Evolutionary conservation across 176 grass and related monocot genomes (phyloP), one percentile per base, ranked within the genome.

Genomic region (Bonia amplexicaulis): DNA sequence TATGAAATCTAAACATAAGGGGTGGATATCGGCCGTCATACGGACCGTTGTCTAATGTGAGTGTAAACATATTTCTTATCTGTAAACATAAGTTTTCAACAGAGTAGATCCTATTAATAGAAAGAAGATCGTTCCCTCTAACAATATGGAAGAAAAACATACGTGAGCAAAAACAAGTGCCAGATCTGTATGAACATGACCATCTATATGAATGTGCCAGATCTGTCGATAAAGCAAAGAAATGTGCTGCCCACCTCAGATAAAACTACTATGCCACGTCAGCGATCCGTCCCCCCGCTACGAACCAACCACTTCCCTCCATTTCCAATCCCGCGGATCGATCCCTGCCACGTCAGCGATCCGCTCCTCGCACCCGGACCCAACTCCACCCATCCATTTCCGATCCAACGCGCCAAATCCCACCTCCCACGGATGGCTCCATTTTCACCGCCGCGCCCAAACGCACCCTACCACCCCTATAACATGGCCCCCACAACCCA

Each of bases 371-470:
- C 47, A 14, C 1, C 16, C 33, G 0, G 0, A 15, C 45, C 12
- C 3, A 76, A 19, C 8, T 9, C 2, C 14, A 19, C 12, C 39
- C 82, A 0, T 51, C 76, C 69, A 81, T 60, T 23, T 17, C 0
- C 7, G 10, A 89, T 84, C 87, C 51, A 41, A 80, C 73, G 73
- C 7, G 3, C 66, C 20, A 22, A 12, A 23, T 1, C 49, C 60
- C 27, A 29, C 75, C 47, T 49, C 75, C 46, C 76, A 5, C 85
- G 63, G 71, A 71, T 88, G 46, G 15, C 69, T 22, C 33, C 53
- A 14, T 33, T 41, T 41, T 44, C 49, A 4, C 11, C 76, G 3
- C 71, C 42, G 25, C 40, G 27, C 62, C 77, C 9, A 41, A 54
- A 19, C 42, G 0, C 55, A 76, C 22, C 16, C 16, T 1, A 37